Base-by-base conservation (phyloP, 2,329 filamentous ascomycete genomes). In the Xylariaceae sp. region DNA sequence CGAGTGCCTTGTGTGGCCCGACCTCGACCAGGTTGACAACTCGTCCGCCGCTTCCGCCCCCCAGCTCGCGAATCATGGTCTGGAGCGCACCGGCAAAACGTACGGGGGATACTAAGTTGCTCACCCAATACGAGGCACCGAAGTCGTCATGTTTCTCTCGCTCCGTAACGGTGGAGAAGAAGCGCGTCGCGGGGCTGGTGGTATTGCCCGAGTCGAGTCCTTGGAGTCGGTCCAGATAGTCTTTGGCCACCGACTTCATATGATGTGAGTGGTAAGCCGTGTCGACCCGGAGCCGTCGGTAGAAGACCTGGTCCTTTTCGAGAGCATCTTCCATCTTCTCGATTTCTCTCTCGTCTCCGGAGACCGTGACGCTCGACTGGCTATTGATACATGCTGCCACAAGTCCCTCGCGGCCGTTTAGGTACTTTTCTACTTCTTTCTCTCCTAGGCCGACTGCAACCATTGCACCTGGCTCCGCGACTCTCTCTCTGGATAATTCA, bases 221-320 rank as follows among this genome's bases (percentile, higher is more conserved):
- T 23, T 29, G 9, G 8, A 36, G 33, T 10, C 33, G 8, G 33
- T 23, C 16, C 20, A 36, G 3, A 20, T 47, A 53, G 9, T 35
- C 27, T 13, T 32, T 11, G 6, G 50, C 33, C n/a, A 36, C 27
- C 5, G 7, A 10, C 26, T 23, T 23, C 68, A 72, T 72, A 27
- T 71, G 69, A n/a, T 63, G 62, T 3, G 67, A 70, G 30, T 63
- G 55, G 18, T 64, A 65, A 2, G 63, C 63, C 2, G 44, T 51
- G 2, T 52, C 27, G 4, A 64, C 62, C 3, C 45, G 42, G 0
- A 64, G 52, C 8, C 33, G 32, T 3, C 63, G 45, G 0, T 50
- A 50, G 35, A 65, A 65, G 4, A 51, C 43, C 5, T 46, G 24
- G 1, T 60, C 49, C 9, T 42, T 36, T 2, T 40, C 18, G 2